These are phyloP conservation scores for Eucalyptus urophylla DNA, from an alignment of 345 rosid species.

Conservation along the genomic window DNA sequence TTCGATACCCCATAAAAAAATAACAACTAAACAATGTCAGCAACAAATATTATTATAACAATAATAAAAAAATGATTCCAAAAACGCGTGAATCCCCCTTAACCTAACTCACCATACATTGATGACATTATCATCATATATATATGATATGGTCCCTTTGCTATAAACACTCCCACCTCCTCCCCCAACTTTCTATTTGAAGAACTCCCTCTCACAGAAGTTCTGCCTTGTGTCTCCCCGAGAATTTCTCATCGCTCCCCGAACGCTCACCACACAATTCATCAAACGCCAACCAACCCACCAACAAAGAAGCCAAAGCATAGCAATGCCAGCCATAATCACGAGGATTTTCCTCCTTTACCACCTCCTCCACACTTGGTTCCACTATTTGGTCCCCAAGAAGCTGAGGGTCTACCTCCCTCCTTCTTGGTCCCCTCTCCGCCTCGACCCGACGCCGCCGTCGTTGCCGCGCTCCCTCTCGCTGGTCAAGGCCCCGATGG, in stretches of 20 bases:
- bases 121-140: not conserved
- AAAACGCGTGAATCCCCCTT: not conserved
- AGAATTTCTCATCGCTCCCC: not conserved
- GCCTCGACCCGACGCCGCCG: not conserved
- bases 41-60: not conserved
- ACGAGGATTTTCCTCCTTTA: slow-evolving; percentile 35
- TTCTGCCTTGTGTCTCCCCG: not conserved
- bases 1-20: not conserved
- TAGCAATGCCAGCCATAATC: slow-evolving; percentile 13
- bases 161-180: not conserved
- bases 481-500: slow-evolving; percentile 14
- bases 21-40: not conserved
- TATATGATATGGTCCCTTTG: not conserved
- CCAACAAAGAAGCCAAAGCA: not conserved
- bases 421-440: slow-evolving; percentile 11
- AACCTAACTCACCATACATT: not conserved
- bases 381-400: slow-evolving; percentile 38
- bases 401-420: slow-evolving; percentile 35
- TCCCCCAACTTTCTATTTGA: not conserved
- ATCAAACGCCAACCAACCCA: not conserved
- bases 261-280: not conserved
- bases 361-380: slow-evolving; percentile 24
- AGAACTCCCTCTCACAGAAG: not conserved
- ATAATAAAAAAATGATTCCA: not conserved
- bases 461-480: not conserved